These are phyloP conservation scores for Powellomyces hirtus DNA, from an alignment of 192 early-diverging fungal species.

Conservation along the genomic window DNA sequence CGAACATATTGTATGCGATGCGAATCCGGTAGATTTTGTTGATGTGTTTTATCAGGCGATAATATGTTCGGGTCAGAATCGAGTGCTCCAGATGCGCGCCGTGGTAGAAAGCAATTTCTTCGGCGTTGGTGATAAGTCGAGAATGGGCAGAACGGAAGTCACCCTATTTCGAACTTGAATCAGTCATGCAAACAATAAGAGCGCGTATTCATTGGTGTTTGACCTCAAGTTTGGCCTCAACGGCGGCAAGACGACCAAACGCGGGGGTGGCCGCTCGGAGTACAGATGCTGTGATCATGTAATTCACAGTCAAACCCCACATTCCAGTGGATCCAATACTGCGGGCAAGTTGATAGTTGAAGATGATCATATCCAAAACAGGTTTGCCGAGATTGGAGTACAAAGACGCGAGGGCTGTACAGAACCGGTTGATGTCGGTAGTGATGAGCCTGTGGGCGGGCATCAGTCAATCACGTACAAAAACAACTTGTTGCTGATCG, in stretches of 20 bases:
- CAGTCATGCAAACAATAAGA: no score
- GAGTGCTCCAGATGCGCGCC: slow-evolving; percentile 82
- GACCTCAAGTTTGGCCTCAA: slow-evolving; percentile 82
- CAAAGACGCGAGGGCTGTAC: slow-evolving; percentile 78
- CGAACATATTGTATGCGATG: slow-evolving; percentile 59
- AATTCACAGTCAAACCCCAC: slow-evolving; percentile 74
- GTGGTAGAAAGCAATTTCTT: slow-evolving; percentile 91
- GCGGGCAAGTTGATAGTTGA: slow-evolving; percentile 82
- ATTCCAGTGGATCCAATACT: slow-evolving; percentile 82
- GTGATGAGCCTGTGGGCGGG: slow-evolving; percentile 42
- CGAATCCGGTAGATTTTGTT: slow-evolving; percentile 54
- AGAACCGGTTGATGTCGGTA: slow-evolving; percentile 90
- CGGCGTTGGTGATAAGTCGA: slow-evolving; percentile 91
- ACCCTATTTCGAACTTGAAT: no score
- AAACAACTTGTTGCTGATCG: not conserved
- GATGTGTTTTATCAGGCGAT: slow-evolving; percentile 48
- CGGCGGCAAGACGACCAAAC: slow-evolving; percentile 91
- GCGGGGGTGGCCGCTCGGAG: slow-evolving; percentile 89
- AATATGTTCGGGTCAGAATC: slow-evolving; percentile 47
- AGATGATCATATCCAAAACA: slow-evolving; percentile 92
- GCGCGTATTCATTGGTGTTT: no score
- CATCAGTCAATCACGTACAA: not conserved
- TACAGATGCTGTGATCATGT: slow-evolving; percentile 73
- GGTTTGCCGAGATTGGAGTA: slow-evolving; percentile 95
- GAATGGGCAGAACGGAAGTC: slow-evolving; percentile 96